Conservation (phyloP, 352 stramenopile genomes). For the Phytophthora sp. region DNA sequence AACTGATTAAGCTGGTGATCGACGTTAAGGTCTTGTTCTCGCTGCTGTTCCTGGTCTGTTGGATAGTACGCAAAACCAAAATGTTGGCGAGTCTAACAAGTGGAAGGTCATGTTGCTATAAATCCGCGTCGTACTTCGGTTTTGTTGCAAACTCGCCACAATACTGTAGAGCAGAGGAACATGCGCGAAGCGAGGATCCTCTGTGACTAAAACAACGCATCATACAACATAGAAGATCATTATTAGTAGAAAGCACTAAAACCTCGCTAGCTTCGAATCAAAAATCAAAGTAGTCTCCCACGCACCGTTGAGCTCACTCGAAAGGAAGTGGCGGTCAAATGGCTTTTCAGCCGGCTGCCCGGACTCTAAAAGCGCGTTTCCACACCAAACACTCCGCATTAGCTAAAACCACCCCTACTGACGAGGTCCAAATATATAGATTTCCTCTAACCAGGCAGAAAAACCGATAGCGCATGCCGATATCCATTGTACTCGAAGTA, state of each 20-base stretch:
- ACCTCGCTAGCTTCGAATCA: background rate
- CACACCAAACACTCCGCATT: constrained; percentile 10
- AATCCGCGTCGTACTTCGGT: constrained; percentile 34
- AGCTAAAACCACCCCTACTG: no score
- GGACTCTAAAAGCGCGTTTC: constrained; percentile 55
- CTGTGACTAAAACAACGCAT: constrained; percentile 45
- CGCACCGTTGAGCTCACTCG: constrained; percentile 78
- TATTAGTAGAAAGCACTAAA: background rate
- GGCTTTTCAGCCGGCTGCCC: constrained; percentile 78
- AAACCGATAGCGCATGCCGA: constrained; percentile 86
- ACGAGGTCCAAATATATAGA: background rate
- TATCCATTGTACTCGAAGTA: constrained; percentile 96
- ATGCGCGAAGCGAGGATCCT: constrained; percentile 70
- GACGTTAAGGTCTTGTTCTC: constrained; percentile 18
- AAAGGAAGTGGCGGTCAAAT: constrained; percentile 86
- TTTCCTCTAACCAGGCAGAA: constrained; percentile 58
- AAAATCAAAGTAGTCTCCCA: background rate
- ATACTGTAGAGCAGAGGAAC: constrained; percentile 89
- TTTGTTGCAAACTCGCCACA: constrained; percentile 54
- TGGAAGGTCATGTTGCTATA: background rate
- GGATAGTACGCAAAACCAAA: background rate
- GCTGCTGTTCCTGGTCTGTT: constrained; percentile 29
- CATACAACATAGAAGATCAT: background rate
- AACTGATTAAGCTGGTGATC: constrained; percentile 39
- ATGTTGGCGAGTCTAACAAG: background rate